Percentiles rank a stretch among this genome's conserved stretches.
Conservation (phyloP, 805 yeast species). For the Wickerhamiella shivajii region DNA sequence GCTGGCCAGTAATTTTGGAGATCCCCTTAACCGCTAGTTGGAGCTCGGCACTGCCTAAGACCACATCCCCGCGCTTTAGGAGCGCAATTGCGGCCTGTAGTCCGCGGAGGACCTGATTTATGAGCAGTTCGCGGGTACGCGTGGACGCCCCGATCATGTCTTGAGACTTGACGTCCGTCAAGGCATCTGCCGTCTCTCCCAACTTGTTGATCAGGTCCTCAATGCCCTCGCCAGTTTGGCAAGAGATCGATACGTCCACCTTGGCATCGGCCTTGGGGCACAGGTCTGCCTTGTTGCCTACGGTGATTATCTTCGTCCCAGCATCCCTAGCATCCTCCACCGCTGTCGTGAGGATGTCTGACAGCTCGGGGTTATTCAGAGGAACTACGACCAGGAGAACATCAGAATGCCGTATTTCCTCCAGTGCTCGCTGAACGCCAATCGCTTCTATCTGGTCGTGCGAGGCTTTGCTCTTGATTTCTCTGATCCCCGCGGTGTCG, state of each 20-base stretch:
- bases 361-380: conserved; percentile 12
- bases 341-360: no score
- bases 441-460: conserved; percentile 51
- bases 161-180: conserved; percentile 33
- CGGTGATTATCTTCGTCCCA: conserved; percentile 20
- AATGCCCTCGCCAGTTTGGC: conserved; percentile 44
- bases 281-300: conserved; percentile 24
- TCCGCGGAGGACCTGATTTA: conserved; percentile 64
- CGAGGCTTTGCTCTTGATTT: conserved; percentile 6
- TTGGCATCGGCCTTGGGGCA: neutral
- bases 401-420: conserved; percentile 46
- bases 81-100: conserved; percentile 30
- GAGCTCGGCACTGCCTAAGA: conserved; percentile 65
- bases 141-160: conserved; percentile 63
- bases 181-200: conserved; percentile 29
- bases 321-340: conserved; percentile 7
- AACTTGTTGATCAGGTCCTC: conserved; percentile 31
- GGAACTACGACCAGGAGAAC: conserved; percentile 54
- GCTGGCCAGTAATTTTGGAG: conserved; percentile 82
- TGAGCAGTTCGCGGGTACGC: conserved; percentile 59
- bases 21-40: conserved; percentile 67
- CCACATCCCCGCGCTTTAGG: conserved; percentile 42
- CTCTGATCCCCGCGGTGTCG: conserved; percentile 86
- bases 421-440: conserved; percentile 69
- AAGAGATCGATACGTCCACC: conserved; percentile 34